A percentile compares a stretch with the other conserved stretches of the same genome.
Conservation (phyloP, 2,329 filamentous ascomycete species). For the Arthrobotrys sphaeroides region DNA sequence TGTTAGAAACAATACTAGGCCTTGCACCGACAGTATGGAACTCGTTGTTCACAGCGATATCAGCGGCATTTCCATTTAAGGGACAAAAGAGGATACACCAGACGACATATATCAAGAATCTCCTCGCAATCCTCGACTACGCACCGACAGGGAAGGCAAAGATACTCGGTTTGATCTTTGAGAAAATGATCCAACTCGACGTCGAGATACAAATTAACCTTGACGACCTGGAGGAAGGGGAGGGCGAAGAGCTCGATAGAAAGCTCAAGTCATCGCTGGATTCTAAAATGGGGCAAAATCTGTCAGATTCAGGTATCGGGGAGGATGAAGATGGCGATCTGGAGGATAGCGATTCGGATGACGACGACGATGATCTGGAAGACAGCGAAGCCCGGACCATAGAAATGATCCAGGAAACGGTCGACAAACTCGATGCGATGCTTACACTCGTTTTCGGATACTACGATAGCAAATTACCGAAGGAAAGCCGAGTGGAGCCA, state of each 20-base stretch:
- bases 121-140: conserved; percentile 80
- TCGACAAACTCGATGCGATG: conserved; percentile 90
- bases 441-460: conserved; percentile 87
- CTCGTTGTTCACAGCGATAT: conserved; percentile 67
- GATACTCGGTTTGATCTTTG: conserved; percentile 82
- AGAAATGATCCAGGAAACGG: conserved; percentile 78
- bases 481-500: conserved; percentile 63
- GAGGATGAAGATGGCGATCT: conserved; percentile 59
- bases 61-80: conserved; percentile 75
- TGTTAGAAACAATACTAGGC: conserved; percentile 77
- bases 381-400: conserved; percentile 67
- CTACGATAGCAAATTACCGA: conserved; percentile 76
- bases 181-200: conserved; percentile 90
- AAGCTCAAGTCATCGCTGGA: conserved; percentile 63
- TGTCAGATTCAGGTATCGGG: conserved; percentile 50
- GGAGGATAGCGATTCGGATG: conserved; percentile 73
- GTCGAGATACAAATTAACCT: conserved; percentile 93
- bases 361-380: conserved; percentile 68
- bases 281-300: conserved; percentile 32
- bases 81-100: conserved; percentile 81
- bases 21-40: conserved; percentile 82
- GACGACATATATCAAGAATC: conserved; percentile 85
- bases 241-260: conserved; percentile 72
- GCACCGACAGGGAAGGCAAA: conserved; percentile 80
- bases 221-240: conserved; percentile 82